Base-by-base conservation (phyloP, 768 basidiomycete genomes). In the Rhodocollybia butyracea region DNA sequence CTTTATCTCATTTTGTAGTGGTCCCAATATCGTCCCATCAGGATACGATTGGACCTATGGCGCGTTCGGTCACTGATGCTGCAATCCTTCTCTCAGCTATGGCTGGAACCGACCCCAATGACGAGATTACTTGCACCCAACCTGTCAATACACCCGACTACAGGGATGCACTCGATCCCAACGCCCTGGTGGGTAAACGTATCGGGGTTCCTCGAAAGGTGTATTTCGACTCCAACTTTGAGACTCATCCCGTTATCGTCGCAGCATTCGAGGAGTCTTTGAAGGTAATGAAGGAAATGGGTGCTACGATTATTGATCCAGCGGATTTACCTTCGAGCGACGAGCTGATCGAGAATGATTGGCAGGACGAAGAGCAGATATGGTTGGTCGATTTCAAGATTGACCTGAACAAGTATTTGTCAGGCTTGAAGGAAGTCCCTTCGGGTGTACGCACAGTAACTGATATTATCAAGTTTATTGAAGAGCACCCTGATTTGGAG, bases 11-110 rank as follows among this genome's bases (percentile, higher is more conserved):
- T 12, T 19, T 22, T 11, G 19, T 17, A 17, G 3, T 26, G 12
- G 68, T 84, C 27, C 84, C 84, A 3, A 80, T 82, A 5, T 82
- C 81, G 1, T 67, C 66, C 17, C 76, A 82, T 59, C 82, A 83
- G 64, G 84, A 85, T 58, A 79, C 82, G 2, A 74, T 84, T 2
- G 84, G 84, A 0, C 83, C 84, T 0, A 75, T 86, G 57, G 67
- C 78, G 2, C 73, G 83, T 5, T 78, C 80, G 2, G 56, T 84
- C 22, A 63, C 78, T 0, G 84, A 85, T 54, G 81, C 77, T 0
- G 83, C 83, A 0, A 73, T 78, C 32, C 74, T 85, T 1, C 71
- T 85, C 11, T 76, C 77, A n/a, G 63, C 79, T 41, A 84, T 85
- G 40, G 81, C 82, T 0, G 83, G 82, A 1, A 70, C 68, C 29